phyloP scores from a whole-genome alignment of 2,329 filamentous ascomycete species.

The Biscogniauxia marginata region DNA sequence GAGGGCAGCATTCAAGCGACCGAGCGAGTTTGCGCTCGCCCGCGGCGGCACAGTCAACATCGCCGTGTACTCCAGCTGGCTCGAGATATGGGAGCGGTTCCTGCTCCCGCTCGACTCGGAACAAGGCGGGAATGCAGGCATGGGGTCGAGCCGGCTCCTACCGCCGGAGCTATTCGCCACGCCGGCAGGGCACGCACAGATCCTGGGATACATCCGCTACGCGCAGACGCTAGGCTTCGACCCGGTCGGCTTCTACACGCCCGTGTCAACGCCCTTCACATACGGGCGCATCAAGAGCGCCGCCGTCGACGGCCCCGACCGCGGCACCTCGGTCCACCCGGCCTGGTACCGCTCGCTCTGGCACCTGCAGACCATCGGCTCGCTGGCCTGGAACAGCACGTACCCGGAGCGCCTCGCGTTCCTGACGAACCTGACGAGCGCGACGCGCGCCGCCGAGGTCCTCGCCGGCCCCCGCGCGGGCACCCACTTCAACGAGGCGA shows the following conservation, averaged over 20 bases:
- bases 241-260: conserved; percentile 16
- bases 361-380: conserved; percentile 15
- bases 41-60: conserved; percentile 18
- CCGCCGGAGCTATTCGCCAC: conserved; percentile 14
- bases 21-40: conserved; percentile 17
- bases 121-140: conserved; percentile 2
- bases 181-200: conserved; percentile 12
- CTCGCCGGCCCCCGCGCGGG: conserved; percentile 13
- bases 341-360: conserved; percentile 21
- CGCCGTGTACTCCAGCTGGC: conserved; percentile 12
- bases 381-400: conserved; percentile 17
- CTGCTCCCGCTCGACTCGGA: conserved; percentile 11
- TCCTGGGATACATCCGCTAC: conserved; percentile 16
- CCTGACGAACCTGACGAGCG: conserved; percentile 16
- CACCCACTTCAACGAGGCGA: conserved; percentile 20
- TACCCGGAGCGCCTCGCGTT: conserved; percentile 14
- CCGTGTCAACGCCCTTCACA: conserved; percentile 16
- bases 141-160: conserved; percentile 17
- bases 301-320: neutral
- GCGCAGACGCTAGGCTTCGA: conserved; percentile 16
- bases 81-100: conserved; percentile 17
- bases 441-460: conserved; percentile 13
- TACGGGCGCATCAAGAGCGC: conserved; percentile 6
- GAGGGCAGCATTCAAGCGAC: conserved; percentile 9
- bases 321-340: conserved; percentile 15